Base-by-base conservation (phyloP, 768 basidiomycete species). In the Tephrocybe sp. region DNA sequence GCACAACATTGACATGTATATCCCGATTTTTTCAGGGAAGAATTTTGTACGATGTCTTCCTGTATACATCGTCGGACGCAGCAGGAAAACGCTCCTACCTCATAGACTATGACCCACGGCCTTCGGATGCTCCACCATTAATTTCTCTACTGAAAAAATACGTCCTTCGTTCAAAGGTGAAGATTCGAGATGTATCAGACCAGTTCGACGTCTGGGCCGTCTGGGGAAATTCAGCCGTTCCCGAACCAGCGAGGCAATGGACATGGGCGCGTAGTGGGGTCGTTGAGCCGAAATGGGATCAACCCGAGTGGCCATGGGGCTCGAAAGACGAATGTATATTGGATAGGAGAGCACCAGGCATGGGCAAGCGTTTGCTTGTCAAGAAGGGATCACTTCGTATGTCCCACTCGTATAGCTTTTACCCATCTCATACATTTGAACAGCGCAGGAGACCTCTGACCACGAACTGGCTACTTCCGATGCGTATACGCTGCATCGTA, bases 101-200 rank as follows among this genome's bases (percentile, higher is more conserved):
- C 39, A 64, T 91, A 50, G 90, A 91, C 62, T 83, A 85, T 60
- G 83, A 94, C 63, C 67, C 79, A 10, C 71, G 81, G 40, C 64
- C 77, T 1, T 77, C 84, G 23, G 79, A 83, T 55, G 77, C 79
- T 6, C 75, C 78, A 1, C 66, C 86, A 0, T 72, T 97, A 23
- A 65, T 84, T 12, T 61, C 82, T n/a, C 70, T 88, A 50, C 74
- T 98, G 54, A 93, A 91, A 61, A 83, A 85, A 11, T 90, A 88
- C 65, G 77, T 94, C 33, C 78, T 99, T 1, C 86, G 95, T 4
- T 86, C 93, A 12, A 94, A 91, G 62, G 91, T 97, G 30, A 86
- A 85, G 61, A 71, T 97, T 19, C 76, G 79, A 45, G 86, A 91
- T 60, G 86, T 86, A 3, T 83, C 89, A 3, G 77, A 80, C 1